Percentiles rank a stretch among this genome's conserved stretches.
Conservation (phyloP, 2,329 filamentous ascomycete genomes). For the Hysterium pulicare region DNA sequence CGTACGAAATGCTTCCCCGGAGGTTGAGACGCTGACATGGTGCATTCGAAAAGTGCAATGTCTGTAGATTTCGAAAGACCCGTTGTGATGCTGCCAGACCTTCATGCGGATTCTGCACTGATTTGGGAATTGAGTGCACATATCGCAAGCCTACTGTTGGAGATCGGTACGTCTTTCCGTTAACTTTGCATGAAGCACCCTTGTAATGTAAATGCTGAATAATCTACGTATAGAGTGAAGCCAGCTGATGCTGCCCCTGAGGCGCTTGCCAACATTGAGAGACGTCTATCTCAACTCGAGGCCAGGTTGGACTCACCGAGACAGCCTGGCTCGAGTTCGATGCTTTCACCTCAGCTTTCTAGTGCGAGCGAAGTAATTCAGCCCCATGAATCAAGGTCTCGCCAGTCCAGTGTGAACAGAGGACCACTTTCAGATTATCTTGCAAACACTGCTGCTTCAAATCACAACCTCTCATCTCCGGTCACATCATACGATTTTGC, state of each 20-base stretch:
- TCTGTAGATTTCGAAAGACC: conserved; percentile 27
- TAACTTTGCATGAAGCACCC: not conserved
- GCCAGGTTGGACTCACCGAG: conserved; percentile 17
- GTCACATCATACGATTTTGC: conserved; percentile 21
- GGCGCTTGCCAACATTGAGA: conserved; percentile 19
- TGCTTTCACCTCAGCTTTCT: conserved; percentile 15
- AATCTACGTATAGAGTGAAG: conserved; percentile 10
- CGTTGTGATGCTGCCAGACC: conserved; percentile 25
- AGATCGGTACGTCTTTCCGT: conserved; percentile 14
- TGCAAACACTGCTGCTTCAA: conserved; percentile 9
- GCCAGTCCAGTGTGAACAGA: conserved; percentile 18
- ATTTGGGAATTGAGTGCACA: conserved; percentile 25
- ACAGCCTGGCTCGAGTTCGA: conserved; percentile 13
- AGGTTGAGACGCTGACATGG: too few relatives aligned
- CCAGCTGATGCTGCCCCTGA: conserved; percentile 13
- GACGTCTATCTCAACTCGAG: conserved; percentile 22
- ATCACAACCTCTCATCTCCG: conserved; percentile 13
- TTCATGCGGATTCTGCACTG: conserved; percentile 25
- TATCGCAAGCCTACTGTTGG: conserved; percentile 23
- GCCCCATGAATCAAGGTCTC: conserved; percentile 8
- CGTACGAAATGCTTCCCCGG: too few relatives aligned
- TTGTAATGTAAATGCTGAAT: not conserved
- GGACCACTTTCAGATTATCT: conserved; percentile 10
- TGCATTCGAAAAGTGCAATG: conserved; percentile 29
- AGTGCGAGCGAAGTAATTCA: conserved; percentile 13